A percentile compares a stretch with the other conserved stretches of the same genome.
Conservation (phyloP, 495 filamentous ascomycete species). For the Aspergillus diversus region DNA sequence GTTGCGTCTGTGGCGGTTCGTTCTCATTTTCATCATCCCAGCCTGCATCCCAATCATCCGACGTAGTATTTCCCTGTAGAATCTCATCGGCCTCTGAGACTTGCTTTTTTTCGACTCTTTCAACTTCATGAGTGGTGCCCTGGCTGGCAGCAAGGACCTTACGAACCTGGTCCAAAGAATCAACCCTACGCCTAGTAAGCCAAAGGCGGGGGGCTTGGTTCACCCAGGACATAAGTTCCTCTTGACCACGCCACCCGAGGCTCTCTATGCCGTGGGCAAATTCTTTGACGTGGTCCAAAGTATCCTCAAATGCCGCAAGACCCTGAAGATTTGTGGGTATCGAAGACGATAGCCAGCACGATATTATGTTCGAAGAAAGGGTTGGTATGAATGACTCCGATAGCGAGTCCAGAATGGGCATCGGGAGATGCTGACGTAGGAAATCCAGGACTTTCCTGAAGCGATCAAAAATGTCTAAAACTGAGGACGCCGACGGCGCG, state of each 20-base stretch:
- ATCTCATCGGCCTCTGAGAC: constrained; percentile 69
- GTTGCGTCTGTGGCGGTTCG: constrained; percentile 26
- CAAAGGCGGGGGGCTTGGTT: constrained; percentile 77
- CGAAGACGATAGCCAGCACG: constrained; percentile 71
- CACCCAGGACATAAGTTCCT: constrained; percentile 77
- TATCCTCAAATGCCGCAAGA: constrained; percentile 68
- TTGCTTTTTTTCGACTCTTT: constrained; percentile 82
- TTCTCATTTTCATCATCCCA: constrained; percentile 71
- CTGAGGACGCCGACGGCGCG: constrained; percentile 30
- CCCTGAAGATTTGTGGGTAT: constrained; percentile 74
- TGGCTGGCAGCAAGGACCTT: constrained; percentile 67
- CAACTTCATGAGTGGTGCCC: constrained; percentile 65
- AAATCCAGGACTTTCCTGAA: constrained; percentile 66
- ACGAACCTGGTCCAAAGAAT: constrained; percentile 72
- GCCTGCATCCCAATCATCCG: constrained; percentile 73
- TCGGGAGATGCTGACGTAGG: constrained; percentile 66
- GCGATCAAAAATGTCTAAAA: constrained; percentile 45
- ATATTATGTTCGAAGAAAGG: constrained; percentile 66
- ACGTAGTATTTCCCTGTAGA: constrained; percentile 56
- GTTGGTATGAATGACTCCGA: constrained; percentile 68
- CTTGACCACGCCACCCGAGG: constrained; percentile 68
- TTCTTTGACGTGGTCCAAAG: constrained; percentile 59
- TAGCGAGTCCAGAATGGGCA: constrained; percentile 61
- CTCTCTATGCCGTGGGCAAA: constrained; percentile 66
- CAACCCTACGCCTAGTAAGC: constrained; percentile 82